phyloP scores from a whole-genome alignment of 805 yeast genomes.

The Candida ovalis region DNA sequence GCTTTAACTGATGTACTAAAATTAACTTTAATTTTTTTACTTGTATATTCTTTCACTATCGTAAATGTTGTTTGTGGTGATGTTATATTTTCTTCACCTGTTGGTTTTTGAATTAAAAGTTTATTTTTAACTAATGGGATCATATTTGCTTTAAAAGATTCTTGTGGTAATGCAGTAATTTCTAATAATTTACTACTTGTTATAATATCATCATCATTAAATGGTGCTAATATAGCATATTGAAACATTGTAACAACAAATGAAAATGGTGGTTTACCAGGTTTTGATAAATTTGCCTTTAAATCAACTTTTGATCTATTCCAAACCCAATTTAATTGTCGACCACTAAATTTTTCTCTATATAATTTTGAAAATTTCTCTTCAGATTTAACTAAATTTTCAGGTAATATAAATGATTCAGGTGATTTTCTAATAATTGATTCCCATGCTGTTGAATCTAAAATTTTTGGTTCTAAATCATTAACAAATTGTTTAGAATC shows the following conservation, averaged over 20 bases:
- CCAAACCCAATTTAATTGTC: conserved; percentile 95
- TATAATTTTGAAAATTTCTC: conserved; percentile 68
- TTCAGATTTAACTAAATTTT: conserved; percentile 58
- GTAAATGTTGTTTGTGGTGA: conserved; percentile 59
- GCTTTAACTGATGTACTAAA: conserved; percentile 41
- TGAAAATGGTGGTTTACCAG: conserved; percentile 75
- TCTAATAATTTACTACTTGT: conserved; percentile 59
- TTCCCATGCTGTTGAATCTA: conserved; percentile 32
- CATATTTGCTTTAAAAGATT: conserved; percentile 70
- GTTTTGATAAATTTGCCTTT: conserved; percentile 77
- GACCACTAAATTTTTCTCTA: conserved; percentile 72
- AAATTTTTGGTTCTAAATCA: conserved; percentile 32
- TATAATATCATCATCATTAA: conserved; percentile 61
- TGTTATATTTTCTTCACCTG: conserved; percentile 50
- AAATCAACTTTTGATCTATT: conserved; percentile 88
- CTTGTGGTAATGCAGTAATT: conserved; percentile 62
- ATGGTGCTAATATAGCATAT: conserved; percentile 81
- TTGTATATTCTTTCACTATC: conserved; percentile 76
- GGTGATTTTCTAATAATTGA: conserved; percentile 26
- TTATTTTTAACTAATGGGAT: conserved; percentile 76
- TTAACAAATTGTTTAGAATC: conserved; percentile 20
- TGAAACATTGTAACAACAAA: conserved; percentile 84
- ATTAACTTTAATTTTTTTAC: conserved; percentile 79
- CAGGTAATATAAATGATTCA: conserved; percentile 60
- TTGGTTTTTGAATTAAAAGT: conserved; percentile 63